Conservation (phyloP, 352 stramenopile species). For the Globisporangium yorkense region DNA sequence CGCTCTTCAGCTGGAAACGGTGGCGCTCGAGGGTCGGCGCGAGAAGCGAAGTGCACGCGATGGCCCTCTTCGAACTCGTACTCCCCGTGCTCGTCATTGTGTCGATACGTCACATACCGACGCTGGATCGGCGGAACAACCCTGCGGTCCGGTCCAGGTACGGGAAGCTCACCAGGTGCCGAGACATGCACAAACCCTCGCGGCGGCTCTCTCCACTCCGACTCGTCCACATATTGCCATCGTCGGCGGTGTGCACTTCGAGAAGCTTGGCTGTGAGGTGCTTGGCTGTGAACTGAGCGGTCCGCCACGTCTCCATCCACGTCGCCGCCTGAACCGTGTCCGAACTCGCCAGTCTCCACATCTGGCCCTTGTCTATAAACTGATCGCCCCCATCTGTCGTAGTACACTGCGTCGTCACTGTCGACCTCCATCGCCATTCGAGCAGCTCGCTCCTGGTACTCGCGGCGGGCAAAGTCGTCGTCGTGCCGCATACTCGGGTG, state of each 20-base stretch:
- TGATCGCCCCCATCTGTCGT: constrained; percentile 12
- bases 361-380: constrained; percentile 7
- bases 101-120: background rate
- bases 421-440: constrained; percentile 1
- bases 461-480: background rate
- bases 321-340: background rate
- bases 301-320: background rate
- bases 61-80: background rate
- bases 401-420: constrained; percentile 7
- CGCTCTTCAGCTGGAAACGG: constrained; percentile 2
- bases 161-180: background rate
- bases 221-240: constrained; percentile 9
- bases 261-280: background rate
- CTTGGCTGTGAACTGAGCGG: background rate
- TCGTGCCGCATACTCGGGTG: background rate
- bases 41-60: background rate
- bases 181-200: constrained; percentile 4
- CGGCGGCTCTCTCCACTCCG: constrained; percentile 6
- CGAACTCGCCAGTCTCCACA: constrained; percentile 1
- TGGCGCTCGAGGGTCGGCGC: background rate
- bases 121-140: background rate
- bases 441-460: background rate
- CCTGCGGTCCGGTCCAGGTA: background rate
- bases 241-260: constrained; percentile 1
- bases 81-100: background rate